A percentile compares a stretch with the other conserved stretches of the same genome.
Conservation (phyloP, 306 rosid species). For the Prosopis cineraria region DNA sequence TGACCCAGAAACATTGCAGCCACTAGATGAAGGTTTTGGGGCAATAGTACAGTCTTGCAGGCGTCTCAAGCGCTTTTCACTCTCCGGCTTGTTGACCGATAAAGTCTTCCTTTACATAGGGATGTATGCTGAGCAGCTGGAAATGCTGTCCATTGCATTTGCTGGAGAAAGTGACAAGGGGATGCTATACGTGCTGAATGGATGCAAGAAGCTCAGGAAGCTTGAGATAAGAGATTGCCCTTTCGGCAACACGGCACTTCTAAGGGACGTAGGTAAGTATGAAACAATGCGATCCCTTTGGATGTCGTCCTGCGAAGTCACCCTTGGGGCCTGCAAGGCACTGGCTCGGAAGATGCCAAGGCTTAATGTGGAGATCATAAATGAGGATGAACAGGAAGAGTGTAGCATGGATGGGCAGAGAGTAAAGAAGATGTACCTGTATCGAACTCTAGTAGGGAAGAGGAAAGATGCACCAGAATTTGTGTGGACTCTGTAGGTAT, state of each 20-base stretch:
- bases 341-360: slow-evolving; percentile 58
- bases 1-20: slow-evolving; percentile 66
- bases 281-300: slow-evolving; percentile 84
- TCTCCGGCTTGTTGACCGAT: slow-evolving; percentile 56
- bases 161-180: slow-evolving; percentile 66
- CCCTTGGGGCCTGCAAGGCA: slow-evolving; percentile 59
- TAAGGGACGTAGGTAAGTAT: slow-evolving; percentile 67
- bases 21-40: slow-evolving; percentile 94
- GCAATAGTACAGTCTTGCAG: slow-evolving; percentile 24
- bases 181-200: slow-evolving; percentile 62
- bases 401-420: slow-evolving; percentile 30
- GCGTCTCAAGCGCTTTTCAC: slow-evolving; percentile 26
- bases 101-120: slow-evolving; percentile 67
- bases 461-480: slow-evolving; percentile 8
- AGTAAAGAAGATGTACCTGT: slow-evolving; percentile 65
- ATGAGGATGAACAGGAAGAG: slow-evolving; percentile 46
- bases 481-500: slow-evolving; percentile 15
- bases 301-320: slow-evolving; percentile 73
- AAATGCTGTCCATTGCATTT: slow-evolving; percentile 68
- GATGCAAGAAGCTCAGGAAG: slow-evolving; percentile 70
- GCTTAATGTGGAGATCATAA: slow-evolving; percentile 65
- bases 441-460: slow-evolving; percentile 45
- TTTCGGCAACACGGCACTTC: slow-evolving; percentile 60
- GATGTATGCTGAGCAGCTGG: slow-evolving; percentile 63
- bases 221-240: slow-evolving; percentile 69